A percentile compares a stretch with the other conserved stretches of the same genome.
phyloP scores from a whole-genome alignment of 2,329 filamentous ascomycete species.

The Cladosporium sp. region DNA sequence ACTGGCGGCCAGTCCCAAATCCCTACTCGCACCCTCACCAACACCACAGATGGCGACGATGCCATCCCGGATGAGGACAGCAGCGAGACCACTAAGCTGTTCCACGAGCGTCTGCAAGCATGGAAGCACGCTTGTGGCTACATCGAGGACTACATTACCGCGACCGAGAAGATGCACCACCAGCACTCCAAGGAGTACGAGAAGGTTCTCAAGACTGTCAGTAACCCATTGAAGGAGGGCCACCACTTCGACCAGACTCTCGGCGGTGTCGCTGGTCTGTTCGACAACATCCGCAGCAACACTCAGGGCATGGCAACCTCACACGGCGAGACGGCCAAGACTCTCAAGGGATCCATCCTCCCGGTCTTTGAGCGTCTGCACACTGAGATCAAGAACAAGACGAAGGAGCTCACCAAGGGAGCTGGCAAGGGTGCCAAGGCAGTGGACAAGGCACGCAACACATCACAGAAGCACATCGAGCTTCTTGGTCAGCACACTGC shows the following conservation, averaged over 20 bases:
- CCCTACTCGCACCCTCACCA: conserved; percentile 37
- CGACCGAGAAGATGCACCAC: conserved; percentile 83
- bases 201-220: conserved; percentile 89
- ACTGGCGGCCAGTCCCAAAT: conserved; percentile 24
- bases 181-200: conserved; percentile 92
- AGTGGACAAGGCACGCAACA: conserved; percentile 83
- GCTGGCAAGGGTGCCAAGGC: conserved; percentile 84
- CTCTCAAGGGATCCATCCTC: conserved; percentile 79
- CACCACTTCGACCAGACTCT: conserved; percentile 90
- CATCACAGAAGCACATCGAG: conserved; percentile 95
- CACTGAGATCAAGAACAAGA: conserved; percentile 95
- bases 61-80: conserved; percentile 53
- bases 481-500: conserved; percentile 85
- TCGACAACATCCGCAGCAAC: conserved; percentile 91
- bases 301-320: conserved; percentile 88
- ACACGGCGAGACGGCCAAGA: conserved; percentile 89
- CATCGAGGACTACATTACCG: conserved; percentile 83
- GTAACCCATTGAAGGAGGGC: conserved; percentile 80
- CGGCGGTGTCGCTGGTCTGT: conserved; percentile 85
- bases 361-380: conserved; percentile 89
- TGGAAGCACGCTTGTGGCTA: conserved; percentile 95
- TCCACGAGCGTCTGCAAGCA: conserved; percentile 84
- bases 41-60: conserved; percentile 45
- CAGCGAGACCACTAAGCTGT: conserved; percentile 59
- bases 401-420: conserved; percentile 81